Evolutionary conservation across 192 early-diverging fungal species (phyloP), one percentile per base, ranked within the genome.

Genomic region (Backusella morwellensis): DNA sequence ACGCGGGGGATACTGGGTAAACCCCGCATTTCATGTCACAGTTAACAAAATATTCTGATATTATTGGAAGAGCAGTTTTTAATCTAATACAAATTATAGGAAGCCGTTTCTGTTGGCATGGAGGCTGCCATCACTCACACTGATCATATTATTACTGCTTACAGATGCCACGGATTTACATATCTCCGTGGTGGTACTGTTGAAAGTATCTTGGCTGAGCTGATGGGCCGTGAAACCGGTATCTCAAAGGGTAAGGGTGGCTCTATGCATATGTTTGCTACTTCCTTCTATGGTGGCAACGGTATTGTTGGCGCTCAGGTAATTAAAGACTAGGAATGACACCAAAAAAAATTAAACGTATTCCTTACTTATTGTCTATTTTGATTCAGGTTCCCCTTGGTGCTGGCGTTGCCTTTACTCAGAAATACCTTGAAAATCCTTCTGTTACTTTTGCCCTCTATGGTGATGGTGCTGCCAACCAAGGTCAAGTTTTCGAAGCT

Each of bases 241-340:
- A 91, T 93, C 82, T 96, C 96, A 35, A 86, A 90, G 82, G 97
- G 97, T 54, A 99, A 97, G 90, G 97, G 97, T 78, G 97, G 97
- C n/a, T 99, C 97, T 73, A 99, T 99, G 97, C 97, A 99, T 90
- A 96, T 99, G 95, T 99, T 97, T 86, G 91, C 93, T 66, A 89
- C 87, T 77, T 93, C 93, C 81, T 99, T 99, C 83, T 99, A 93
- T 87, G 97, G 97, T 77, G 97, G 97, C 75, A 99, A 99, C 91
- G 97, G 97, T 77, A 99, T 99, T 81, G 97, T 99, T 77, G 97
- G 97, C 72, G 97, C 97, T 56, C 97, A 99, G 86, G 70, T 72
- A 72, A 72, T 34, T 21, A 44, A 83, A 90, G 11, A 69, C 9
- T 34, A 40, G 42, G 8, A 42, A 23, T 29, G 15, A n/a, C 0